Conservation (phyloP, 441 rosid genomes). For the Metrosideros polymorpha region DNA sequence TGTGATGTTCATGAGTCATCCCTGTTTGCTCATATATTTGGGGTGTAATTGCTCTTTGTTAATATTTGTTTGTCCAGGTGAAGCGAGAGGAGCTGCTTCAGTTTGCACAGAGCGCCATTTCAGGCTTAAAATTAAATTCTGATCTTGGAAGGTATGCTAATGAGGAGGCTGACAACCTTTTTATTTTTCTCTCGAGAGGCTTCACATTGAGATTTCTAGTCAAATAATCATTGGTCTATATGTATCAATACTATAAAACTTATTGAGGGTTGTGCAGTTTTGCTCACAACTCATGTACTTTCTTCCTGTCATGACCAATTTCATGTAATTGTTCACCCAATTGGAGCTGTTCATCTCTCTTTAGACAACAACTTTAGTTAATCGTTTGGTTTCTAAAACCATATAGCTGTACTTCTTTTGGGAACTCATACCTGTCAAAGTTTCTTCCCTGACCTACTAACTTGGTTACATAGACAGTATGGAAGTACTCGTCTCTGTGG, state of each 20-base stretch:
- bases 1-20: neutral
- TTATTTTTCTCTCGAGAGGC: neutral
- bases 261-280: neutral
- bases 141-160: slow-evolving; percentile 63
- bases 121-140: slow-evolving; percentile 85
- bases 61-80: slow-evolving; percentile 38
- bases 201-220: neutral
- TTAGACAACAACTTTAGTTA: neutral
- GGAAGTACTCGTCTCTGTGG: neutral
- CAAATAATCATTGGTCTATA: neutral
- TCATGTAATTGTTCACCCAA: neutral
- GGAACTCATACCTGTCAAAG: neutral
- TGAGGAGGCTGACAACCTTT: neutral
- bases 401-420: neutral
- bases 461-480: neutral
- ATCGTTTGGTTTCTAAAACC: neutral
- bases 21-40: neutral
- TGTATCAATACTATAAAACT: neutral
- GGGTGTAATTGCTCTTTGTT: neutral
- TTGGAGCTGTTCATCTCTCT: neutral
- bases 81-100: slow-evolving; percentile 97
- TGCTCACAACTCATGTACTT: neutral
- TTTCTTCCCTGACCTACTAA: neutral
- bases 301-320: neutral
- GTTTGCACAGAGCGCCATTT: slow-evolving; percentile 81